These are phyloP conservation scores for Chaetoceros tenuissimus DNA, from an alignment of 108 stramenopile species.

Conservation along the genomic window DNA sequence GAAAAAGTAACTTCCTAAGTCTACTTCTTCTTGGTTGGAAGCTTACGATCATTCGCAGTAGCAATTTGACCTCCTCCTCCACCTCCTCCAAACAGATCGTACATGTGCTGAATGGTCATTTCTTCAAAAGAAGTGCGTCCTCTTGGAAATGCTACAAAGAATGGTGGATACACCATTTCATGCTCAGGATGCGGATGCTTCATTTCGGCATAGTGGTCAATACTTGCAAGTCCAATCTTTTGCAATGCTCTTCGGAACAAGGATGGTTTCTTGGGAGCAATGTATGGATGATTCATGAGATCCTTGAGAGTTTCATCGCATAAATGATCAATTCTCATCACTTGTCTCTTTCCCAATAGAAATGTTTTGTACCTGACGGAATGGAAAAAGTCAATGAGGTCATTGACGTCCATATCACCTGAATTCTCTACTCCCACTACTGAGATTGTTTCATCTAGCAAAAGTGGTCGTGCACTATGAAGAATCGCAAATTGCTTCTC, in stretches of 20 bases:
- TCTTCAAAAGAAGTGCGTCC: conserved; percentile 40
- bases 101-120: conserved; percentile 52
- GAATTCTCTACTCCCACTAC: conserved; percentile 42
- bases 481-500: conserved; percentile 28
- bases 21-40: conserved; percentile 36
- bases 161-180: conserved; percentile 39
- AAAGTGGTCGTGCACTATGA: conserved; percentile 20
- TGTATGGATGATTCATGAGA: conserved; percentile 33
- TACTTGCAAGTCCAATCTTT: conserved; percentile 5
- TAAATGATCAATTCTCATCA: conserved; percentile 41
- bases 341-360: conserved; percentile 34
- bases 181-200: too few species aligned
- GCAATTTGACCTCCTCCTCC: conserved; percentile 48
- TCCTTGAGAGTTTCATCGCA: conserved; percentile 43
- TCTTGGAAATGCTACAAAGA: conserved; percentile 52
- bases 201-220: too few species aligned
- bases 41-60: conserved; percentile 51
- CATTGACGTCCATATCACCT: conserved; percentile 30
- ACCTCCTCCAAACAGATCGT: conserved; percentile 44
- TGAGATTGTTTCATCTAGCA: conserved; percentile 28
- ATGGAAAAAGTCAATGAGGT: conserved; percentile 34
- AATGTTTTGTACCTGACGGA: conserved; percentile 44
- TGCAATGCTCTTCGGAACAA: conserved; percentile 17
- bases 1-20: too few species aligned
- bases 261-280: conserved; percentile 8